These are phyloP conservation scores for Auricularia auricula-judae DNA, from an alignment of 768 basidiomycete genomes.

Conservation along the genomic window DNA sequence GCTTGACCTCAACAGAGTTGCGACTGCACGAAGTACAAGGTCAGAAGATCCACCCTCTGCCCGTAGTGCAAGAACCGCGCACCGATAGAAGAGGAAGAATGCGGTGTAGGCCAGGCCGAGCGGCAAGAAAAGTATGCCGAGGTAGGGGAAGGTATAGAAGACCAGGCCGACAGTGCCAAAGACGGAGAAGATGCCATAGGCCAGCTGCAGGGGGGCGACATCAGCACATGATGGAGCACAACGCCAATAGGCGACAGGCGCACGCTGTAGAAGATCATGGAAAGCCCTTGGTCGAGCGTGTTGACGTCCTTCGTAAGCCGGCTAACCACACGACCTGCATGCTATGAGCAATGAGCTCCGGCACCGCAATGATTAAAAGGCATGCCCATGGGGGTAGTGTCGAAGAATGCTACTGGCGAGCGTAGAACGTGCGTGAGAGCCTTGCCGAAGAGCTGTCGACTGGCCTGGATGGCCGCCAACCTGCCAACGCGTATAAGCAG, in stretches of 20 bases:
- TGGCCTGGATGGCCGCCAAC: conserved; percentile 25
- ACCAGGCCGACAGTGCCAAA: conserved; percentile 47
- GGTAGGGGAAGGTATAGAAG: conserved; percentile 56
- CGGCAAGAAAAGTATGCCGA: conserved; percentile 53
- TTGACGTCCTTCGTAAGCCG: conserved; percentile 54
- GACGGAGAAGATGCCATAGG: conserved; percentile 28
- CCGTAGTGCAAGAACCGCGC: not conserved
- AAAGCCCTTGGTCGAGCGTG: conserved; percentile 1
- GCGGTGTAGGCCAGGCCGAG: conserved; percentile 41
- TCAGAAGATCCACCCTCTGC: not conserved
- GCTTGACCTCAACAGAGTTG: conserved; percentile 53
- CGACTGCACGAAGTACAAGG: conserved; percentile 14
- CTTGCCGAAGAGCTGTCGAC: conserved; percentile 37
- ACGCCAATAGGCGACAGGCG: not conserved
- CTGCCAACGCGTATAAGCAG: conserved; percentile 16
- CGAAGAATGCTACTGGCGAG: conserved; percentile 58
- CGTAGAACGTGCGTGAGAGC: conserved; percentile 47
- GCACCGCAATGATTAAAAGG: too few species aligned
- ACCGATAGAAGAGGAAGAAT: conserved; percentile 44
- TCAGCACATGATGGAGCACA: too few species aligned
- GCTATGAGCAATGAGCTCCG: too few species aligned
- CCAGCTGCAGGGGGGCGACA: too few species aligned
- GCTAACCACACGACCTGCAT: conserved; percentile 42
- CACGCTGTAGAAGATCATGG: not conserved
- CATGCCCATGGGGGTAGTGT: conserved; percentile 57